Percentiles rank a stretch among this genome's conserved stretches.
These are phyloP conservation scores for Gilbertella persicaria DNA, from an alignment of 371 early-diverging fungal species.

Conservation along the genomic window DNA sequence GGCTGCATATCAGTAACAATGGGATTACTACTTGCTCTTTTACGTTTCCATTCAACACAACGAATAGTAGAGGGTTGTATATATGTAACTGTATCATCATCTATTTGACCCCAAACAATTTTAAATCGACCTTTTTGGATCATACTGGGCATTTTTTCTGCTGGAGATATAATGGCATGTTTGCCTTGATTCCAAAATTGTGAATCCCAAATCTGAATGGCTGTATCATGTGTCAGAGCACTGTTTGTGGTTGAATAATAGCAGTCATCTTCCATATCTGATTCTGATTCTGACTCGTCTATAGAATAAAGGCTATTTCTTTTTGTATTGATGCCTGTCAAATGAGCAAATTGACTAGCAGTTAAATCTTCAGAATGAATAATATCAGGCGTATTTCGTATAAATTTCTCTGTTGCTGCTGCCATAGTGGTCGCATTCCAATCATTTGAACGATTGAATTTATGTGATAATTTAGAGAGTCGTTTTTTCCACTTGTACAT, in stretches of 20 bases:
- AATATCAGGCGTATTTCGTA: conserved; percentile 3
- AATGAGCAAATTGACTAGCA: conserved; percentile 25
- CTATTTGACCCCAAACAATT: conserved; percentile 34
- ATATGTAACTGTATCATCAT: conserved; percentile 2
- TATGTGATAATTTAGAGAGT: conserved; percentile 13
- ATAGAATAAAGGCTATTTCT: conserved; percentile 2
- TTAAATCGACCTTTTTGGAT: conserved; percentile 47
- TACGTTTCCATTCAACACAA: conserved; percentile 32
- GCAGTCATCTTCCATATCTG: conserved; percentile 3
- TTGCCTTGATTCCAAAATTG: conserved; percentile 26
- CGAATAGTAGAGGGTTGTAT: conserved; percentile 4
- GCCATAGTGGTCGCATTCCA: conserved; percentile 25
- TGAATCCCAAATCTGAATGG: conserved; percentile 26
- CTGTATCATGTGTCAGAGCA: not conserved
- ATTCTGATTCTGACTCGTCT: not conserved
- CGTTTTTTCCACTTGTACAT: conserved; percentile 20
- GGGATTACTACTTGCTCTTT: conserved; percentile 13
- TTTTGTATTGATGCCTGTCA: conserved; percentile 27
- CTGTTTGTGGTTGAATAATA: not conserved
- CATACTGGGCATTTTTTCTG: conserved; percentile 14
- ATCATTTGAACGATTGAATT: conserved; percentile 11
- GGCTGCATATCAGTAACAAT: not conserved
- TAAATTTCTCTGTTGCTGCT: conserved; percentile 30
- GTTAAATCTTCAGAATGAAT: conserved; percentile 30
- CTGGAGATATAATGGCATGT: too few relatives aligned